Conservation (phyloP, 2,329 filamentous ascomycete genomes). For the Dothideomycetes sp. region DNA sequence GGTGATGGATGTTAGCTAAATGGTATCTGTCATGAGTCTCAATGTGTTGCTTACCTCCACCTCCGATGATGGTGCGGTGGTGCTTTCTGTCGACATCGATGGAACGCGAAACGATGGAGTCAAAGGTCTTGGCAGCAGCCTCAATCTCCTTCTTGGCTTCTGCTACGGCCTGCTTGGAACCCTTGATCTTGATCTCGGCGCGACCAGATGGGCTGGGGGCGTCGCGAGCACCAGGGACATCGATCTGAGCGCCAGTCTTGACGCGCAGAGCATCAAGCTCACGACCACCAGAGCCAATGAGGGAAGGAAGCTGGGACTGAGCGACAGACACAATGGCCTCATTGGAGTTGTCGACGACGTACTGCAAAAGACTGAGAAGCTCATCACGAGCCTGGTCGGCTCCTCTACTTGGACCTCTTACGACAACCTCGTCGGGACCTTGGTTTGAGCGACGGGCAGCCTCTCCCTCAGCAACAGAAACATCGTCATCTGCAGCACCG, state of each 20-base stretch:
- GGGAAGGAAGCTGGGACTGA: constrained; percentile 81
- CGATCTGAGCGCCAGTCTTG: constrained; percentile 76
- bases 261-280: constrained; percentile 86
- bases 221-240: constrained; percentile 75
- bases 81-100: constrained; percentile 91
- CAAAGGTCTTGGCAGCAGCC: constrained; percentile 76
- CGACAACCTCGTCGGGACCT: constrained; percentile 74
- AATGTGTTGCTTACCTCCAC: constrained; percentile 55
- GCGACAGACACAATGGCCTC: constrained; percentile 73
- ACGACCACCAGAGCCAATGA: constrained; percentile 83
- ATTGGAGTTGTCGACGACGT: constrained; percentile 77
- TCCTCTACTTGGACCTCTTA: constrained; percentile 85
- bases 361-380: constrained; percentile 78
- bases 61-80: constrained; percentile 80
- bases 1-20: constrained; percentile 9
- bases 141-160: constrained; percentile 84
- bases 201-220: constrained; percentile 51
- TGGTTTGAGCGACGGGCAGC: constrained; percentile 62
- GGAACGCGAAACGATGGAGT: constrained; percentile 75
- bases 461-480: constrained; percentile 55
- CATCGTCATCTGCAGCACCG: constrained; percentile 49
- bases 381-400: constrained; percentile 88
- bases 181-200: constrained; percentile 84
- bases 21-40: background rate
- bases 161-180: constrained; percentile 80